Conservation (phyloP, 1,284 basidiomycete genomes). For the Rhodotorula sp. region DNA sequence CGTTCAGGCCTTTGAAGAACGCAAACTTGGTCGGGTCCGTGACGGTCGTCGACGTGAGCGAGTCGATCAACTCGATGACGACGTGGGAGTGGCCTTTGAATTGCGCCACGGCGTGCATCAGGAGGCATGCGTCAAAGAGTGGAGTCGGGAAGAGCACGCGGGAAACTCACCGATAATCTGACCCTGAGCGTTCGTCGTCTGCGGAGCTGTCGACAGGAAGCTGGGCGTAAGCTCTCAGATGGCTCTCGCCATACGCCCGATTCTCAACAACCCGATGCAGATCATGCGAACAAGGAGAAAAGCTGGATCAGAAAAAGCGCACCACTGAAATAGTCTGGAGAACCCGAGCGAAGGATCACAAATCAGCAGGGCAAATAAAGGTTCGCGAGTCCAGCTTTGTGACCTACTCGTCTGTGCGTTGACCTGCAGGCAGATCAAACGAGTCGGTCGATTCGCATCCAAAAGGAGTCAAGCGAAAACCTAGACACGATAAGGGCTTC, state of each 20-base stretch:
- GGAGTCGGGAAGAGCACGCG: neutral
- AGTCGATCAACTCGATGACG: constrained; percentile 58
- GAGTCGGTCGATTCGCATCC: too few species aligned
- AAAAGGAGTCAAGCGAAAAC: neutral
- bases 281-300: constrained; percentile 22
- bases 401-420: constrained; percentile 50
- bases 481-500: constrained; percentile 38
- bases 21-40: constrained; percentile 56
- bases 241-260: too few species aligned
- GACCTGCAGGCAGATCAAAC: constrained; percentile 4
- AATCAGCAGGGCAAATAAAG: neutral
- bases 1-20: constrained; percentile 53
- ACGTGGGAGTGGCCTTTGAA: constrained; percentile 66
- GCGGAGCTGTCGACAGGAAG: constrained; percentile 56
- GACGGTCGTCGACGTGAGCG: constrained; percentile 56
- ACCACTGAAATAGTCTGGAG: constrained; percentile 22
- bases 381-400: neutral
- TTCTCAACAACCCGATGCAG: too few species aligned
- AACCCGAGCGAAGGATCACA: neutral
- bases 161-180: constrained; percentile 36
- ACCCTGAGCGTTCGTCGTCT: constrained; percentile 59
- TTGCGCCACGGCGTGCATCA: too few species aligned
- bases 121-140: neutral
- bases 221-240: too few species aligned
- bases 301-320: neutral